Evolutionary conservation across 1,284 basidiomycete genomes (phyloP).

Genomic region (Ustilago esculenta): DNA sequence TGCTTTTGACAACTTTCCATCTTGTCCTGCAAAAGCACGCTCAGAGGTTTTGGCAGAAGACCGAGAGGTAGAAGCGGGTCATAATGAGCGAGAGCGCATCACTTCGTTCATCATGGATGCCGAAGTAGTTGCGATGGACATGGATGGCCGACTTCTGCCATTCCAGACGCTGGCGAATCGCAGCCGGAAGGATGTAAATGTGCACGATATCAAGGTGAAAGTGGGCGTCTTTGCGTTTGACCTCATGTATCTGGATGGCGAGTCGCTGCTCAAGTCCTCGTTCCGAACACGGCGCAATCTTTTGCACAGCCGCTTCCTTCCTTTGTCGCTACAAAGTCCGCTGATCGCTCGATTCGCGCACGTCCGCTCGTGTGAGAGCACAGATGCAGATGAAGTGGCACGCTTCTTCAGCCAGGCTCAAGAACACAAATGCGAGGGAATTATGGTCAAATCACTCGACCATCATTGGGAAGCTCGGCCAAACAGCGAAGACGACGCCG

Average conservation of each 20-base stretch:
- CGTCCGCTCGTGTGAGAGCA: slow-evolving; percentile 80
- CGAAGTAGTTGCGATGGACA: slow-evolving; percentile 72
- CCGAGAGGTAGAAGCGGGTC: neutral
- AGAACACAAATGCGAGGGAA: slow-evolving; percentile 85
- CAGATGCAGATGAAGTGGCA: slow-evolving; percentile 74
- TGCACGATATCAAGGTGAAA: slow-evolving; percentile 62
- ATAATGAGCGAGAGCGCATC: slow-evolving; percentile 12
- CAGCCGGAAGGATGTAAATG: slow-evolving; percentile 61
- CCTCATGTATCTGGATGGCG: slow-evolving; percentile 68
- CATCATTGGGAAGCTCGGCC: slow-evolving; percentile 47
- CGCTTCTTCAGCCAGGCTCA: slow-evolving; percentile 82
- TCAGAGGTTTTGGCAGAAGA: neutral
- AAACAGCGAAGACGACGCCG: slow-evolving; percentile 62
- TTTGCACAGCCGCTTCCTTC: slow-evolving; percentile 71
- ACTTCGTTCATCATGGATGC: slow-evolving; percentile 83
- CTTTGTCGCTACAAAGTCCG: slow-evolving; percentile 67
- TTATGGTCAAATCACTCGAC: slow-evolving; percentile 86
- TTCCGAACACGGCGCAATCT: slow-evolving; percentile 79
- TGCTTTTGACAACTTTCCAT: slow-evolving; percentile 1
- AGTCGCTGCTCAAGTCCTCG: slow-evolving; percentile 76
- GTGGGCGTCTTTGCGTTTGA: slow-evolving; percentile 65
- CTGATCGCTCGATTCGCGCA: slow-evolving; percentile 77
- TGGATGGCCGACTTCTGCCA: slow-evolving; percentile 55
- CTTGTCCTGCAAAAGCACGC: neutral
- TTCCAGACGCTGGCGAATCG: slow-evolving; percentile 61